Percentiles rank a stretch among this genome's conserved stretches.
These are phyloP conservation scores for Macrolepiota albuminosa DNA, from an alignment of 768 basidiomycete genomes.

Conservation along the genomic window DNA sequence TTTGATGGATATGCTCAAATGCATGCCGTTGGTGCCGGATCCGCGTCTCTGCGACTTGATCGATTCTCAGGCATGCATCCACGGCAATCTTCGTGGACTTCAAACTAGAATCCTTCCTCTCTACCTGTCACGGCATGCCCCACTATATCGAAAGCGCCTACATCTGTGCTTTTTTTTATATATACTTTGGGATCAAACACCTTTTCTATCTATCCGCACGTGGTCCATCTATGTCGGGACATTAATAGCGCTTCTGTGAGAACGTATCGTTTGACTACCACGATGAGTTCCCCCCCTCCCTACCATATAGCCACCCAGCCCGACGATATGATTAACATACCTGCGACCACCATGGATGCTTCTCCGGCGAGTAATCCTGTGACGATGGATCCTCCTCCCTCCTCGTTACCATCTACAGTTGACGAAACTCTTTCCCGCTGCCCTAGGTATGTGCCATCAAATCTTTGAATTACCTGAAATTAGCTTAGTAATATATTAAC, in stretches of 20 bases:
- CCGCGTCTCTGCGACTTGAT: background rate
- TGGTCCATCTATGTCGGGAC: background rate
- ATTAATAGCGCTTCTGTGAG: background rate
- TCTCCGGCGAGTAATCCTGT: background rate
- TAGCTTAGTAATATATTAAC: background rate
- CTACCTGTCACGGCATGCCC: background rate
- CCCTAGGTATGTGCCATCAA: background rate
- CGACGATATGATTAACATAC: background rate
- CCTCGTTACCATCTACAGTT: background rate
- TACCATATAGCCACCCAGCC: background rate
- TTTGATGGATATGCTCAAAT: background rate
- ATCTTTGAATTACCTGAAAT: background rate
- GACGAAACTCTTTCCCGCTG: background rate
- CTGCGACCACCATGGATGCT: background rate
- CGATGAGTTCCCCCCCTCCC: background rate
- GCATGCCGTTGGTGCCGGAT: background rate
- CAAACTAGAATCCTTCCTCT: background rate
- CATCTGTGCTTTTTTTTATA: too few species aligned
- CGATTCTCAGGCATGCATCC: background rate
- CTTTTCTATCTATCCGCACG: background rate
- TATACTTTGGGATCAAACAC: background rate
- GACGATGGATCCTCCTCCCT: background rate
- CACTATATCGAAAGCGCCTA: background rate
- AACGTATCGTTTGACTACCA: background rate
- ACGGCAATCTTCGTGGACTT: background rate